Evolutionary conservation across 495 filamentous ascomycete species (phyloP), one percentile per base, ranked within the genome.

Genomic region (Aspergillus wentii): DNA sequence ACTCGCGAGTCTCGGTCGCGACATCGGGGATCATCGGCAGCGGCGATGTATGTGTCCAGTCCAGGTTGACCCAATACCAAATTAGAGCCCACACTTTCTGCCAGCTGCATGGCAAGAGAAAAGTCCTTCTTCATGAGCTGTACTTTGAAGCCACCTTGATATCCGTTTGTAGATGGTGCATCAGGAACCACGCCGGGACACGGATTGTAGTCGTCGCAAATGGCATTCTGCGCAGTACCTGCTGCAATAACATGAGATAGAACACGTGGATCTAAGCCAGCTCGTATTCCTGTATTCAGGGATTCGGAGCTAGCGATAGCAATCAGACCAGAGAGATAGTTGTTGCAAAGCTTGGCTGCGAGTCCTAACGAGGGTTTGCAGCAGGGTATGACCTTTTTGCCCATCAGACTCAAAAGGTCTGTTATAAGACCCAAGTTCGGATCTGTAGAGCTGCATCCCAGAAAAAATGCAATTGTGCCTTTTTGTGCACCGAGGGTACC

Each of bases 91-190:
- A 72, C 62, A 7, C 58, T 41, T 35, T 64, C 40, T 13, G 71
- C 74, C 57, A 65, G 64, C 7, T 71, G 64, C 0, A 72, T 49
- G 1, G 73, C 75, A 17, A 78, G 38, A 14, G 53, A 50, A 22
- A 78, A 66, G 48, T 77, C 74, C 52, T 74, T 77, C 34, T 51
- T 56, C 73, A 78, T 76, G 41, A 78, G 44, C 43, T 75, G 56
- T 5, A 78, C 62, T 29, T 69, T 64, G 39, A 78, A 78, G 0
- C 72, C 75, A 10, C 62, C 57, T 35, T 58, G 38, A 46, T 78
- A 78, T 0, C 62, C 73, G 6, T 66, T 64, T 3, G 51, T 59
- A 1, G 64, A 49, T 11, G 76, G 72, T 3, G 71, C 67, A 21
- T 72, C 59, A 1, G 67, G 55, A 38, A 56, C 64, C 0, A 80